phyloP scores from a whole-genome alignment of 2,329 filamentous ascomycete genomes.

The Fusarium citri region DNA sequence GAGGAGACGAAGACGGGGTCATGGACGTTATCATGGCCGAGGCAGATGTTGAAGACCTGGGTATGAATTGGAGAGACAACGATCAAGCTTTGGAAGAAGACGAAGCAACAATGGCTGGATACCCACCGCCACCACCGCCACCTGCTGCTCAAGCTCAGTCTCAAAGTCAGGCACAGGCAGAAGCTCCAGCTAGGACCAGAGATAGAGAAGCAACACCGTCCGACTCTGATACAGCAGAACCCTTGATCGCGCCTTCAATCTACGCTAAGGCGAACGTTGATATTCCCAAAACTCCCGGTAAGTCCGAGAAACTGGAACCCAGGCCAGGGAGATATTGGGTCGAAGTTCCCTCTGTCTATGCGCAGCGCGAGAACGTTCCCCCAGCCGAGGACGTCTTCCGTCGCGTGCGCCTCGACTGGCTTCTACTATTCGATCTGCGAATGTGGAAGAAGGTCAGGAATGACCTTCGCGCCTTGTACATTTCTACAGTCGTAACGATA shows the following conservation, averaged over 20 bases:
- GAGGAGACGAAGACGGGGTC: slow-evolving; percentile 62
- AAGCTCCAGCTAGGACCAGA: slow-evolving; percentile 56
- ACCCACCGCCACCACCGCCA: slow-evolving; percentile 71
- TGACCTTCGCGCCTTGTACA: slow-evolving; percentile 91
- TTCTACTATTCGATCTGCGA: slow-evolving; percentile 92
- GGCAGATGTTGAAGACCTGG: slow-evolving; percentile 59
- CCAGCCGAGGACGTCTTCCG: slow-evolving; percentile 89
- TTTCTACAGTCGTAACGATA: slow-evolving; percentile 94
- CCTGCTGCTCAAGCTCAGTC: slow-evolving; percentile 64
- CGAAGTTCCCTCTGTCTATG: slow-evolving; percentile 79
- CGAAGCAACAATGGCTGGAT: slow-evolving; percentile 82
- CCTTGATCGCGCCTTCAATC: slow-evolving; percentile 70
- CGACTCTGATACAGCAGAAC: slow-evolving; percentile 76
- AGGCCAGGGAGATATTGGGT: slow-evolving; percentile 86
- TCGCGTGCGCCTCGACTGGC: slow-evolving; percentile 89
- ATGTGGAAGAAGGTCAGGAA: slow-evolving; percentile 97
- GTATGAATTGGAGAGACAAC: slow-evolving; percentile 63
- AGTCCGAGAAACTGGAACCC: slow-evolving; percentile 60
- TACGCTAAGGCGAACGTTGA: slow-evolving; percentile 74
- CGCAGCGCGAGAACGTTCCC: slow-evolving; percentile 70
- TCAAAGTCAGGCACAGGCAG: slow-evolving; percentile 58
- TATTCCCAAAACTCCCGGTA: slow-evolving; percentile 85
- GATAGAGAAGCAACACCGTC: slow-evolving; percentile 75
- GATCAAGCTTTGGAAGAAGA: slow-evolving; percentile 79
- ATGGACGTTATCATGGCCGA: slow-evolving; percentile 71